Base-by-base conservation (phyloP, 2,329 filamentous ascomycete species). In the Colletotrichum chrysophilum region DNA sequence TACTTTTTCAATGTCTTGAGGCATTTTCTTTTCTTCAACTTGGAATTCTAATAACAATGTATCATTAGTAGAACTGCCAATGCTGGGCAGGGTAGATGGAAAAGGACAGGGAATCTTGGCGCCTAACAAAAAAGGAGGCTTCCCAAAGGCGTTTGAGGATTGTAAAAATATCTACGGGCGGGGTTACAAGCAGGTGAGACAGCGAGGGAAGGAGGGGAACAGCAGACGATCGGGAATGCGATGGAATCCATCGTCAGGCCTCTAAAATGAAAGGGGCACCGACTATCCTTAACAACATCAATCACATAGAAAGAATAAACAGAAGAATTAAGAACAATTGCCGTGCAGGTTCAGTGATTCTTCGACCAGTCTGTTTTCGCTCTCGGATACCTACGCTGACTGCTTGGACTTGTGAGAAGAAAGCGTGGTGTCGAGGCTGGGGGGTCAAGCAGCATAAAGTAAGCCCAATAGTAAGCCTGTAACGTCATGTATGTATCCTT, bases 41-140 rank as follows among this genome's bases (percentile, higher is more conserved):
- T 52, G 16, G 16, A 55, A 64, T 38, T 70, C 38, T 48, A 73
- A 74, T 74, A 60, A 36, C 52, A 18, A 8, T 74, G 48, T 65
- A 76, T 60, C 48, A 74, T 60, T 73, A 73, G 28, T 9, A 32
- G 52, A 56, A 52, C 30, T 75, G 70, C 65, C n/a, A 18, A 48
- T 65, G 6, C 55, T n/a, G 30, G 65, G 70, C 24, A 52, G 65
- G 26, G 32, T 32, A 10, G 48, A 58, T 28, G 48, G n/a, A 56
- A 13, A 36, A n/a, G 55, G 60, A 43, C 7, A 28, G 32, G 12
- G 58, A 32, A 16, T 26, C 8, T 72, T 36, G 28, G 12, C 6
- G 32, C 34, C 61, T n/a, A 28, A 64, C 28, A 43, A 48, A 48
- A 48, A 65, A 28, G 58, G 58, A 21, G 43, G n/a, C n/a, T 30